A percentile compares a stretch with the other conserved stretches of the same genome.
These are phyloP conservation scores for Nevesoporus exiguus DNA, from an alignment of 768 basidiomycete genomes.

Conservation along the genomic window DNA sequence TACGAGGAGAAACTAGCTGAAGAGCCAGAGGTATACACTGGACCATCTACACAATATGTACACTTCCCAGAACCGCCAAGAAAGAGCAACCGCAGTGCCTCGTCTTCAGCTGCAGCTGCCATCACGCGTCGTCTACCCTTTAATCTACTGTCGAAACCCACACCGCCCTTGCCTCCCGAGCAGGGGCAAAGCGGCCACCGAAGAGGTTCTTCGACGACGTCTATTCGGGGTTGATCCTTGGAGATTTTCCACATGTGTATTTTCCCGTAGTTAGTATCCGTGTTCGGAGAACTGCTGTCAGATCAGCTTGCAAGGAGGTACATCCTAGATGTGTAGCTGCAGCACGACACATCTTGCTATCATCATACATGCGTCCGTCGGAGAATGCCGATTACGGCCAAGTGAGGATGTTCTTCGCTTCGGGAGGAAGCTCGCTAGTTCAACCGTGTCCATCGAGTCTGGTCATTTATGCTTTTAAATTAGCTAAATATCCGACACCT, in stretches of 20 bases:
- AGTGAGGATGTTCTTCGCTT: conserved; percentile 1
- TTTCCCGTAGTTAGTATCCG: conserved; percentile 8
- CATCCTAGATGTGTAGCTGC: conserved; percentile 4
- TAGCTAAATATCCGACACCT: not conserved
- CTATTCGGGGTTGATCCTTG: conserved; percentile 30
- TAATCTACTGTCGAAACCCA: conserved; percentile 58
- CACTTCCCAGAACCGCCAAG: conserved; percentile 66
- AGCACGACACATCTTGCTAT: conserved; percentile 9
- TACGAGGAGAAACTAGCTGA: conserved; percentile 38
- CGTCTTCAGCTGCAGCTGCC: conserved; percentile 46
- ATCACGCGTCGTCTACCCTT: conserved; percentile 61
- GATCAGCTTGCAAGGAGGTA: conserved; percentile 23
- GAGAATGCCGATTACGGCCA: conserved; percentile 24
- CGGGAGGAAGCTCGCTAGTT: conserved; percentile 13
- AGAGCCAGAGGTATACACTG: conserved; percentile 52
- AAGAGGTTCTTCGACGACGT: conserved; percentile 42
- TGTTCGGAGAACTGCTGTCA: conserved; percentile 21
- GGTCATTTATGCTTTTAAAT: conserved; percentile 11
- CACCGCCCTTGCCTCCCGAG: conserved; percentile 33
- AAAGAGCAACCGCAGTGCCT: conserved; percentile 38
- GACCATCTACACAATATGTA: conserved; percentile 68
- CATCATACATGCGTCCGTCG: conserved; percentile 7
- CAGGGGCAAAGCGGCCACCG: conserved; percentile 34
- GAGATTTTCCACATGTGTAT: conserved; percentile 1
- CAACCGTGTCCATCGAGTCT: not conserved